These are phyloP conservation scores for Margaritispora aquatica DNA, from an alignment of 495 filamentous ascomycete species.

Conservation along the genomic window DNA sequence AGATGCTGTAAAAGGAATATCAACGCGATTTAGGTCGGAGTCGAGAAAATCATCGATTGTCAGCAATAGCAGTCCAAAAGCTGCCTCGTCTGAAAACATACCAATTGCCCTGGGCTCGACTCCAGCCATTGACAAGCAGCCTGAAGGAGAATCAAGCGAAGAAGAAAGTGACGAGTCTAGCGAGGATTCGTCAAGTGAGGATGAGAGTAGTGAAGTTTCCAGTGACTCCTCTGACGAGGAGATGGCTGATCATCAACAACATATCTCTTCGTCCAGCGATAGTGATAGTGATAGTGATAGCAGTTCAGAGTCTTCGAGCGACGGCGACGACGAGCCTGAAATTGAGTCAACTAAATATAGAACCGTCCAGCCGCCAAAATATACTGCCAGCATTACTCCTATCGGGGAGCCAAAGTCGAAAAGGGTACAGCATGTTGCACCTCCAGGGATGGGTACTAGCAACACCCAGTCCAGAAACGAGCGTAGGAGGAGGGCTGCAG, in stretches of 20 bases:
- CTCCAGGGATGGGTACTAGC: constrained; percentile 35
- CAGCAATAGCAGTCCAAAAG: constrained; percentile 12
- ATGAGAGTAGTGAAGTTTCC: constrained; percentile 1
- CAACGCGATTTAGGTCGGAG: not conserved
- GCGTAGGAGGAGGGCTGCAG: constrained; percentile 41
- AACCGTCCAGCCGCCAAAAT: not conserved
- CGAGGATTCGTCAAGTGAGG: constrained; percentile 11
- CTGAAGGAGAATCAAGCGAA: constrained; percentile 9
- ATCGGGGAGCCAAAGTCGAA: not conserved
- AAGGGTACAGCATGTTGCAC: not conserved
- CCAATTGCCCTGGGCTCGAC: constrained; percentile 16
- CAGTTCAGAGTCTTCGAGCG: constrained; percentile 24
- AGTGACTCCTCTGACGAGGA: constrained; percentile 5
- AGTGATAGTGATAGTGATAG: constrained; percentile 8
- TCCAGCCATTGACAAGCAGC: constrained; percentile 13
- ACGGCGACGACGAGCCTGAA: constrained; percentile 22
- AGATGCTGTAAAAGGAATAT: constrained; percentile 10
- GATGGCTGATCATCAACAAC: not conserved
- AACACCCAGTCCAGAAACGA: constrained; percentile 49
- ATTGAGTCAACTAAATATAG: constrained; percentile 17
- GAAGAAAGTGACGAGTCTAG: not conserved
- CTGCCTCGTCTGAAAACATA: not conserved
- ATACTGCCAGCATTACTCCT: not conserved
- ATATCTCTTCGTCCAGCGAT: not conserved
- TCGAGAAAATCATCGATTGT: constrained; percentile 8